Conservation (phyloP, 139 green algal genomes). For the Tetradesmus lagerheimii region DNA sequence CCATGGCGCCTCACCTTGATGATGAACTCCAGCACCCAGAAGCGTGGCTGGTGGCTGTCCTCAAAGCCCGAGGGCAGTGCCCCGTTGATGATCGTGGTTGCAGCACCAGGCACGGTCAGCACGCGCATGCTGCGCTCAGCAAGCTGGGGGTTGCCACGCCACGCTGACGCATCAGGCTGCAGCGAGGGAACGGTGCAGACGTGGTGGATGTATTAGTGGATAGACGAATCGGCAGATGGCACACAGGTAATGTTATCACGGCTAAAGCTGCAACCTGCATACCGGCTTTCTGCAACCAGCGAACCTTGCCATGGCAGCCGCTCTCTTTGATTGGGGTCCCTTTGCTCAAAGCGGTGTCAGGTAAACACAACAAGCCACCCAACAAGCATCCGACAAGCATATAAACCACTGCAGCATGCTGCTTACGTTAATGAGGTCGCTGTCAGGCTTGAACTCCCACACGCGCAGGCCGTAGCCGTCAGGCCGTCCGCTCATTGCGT, state of each 20-base stretch:
- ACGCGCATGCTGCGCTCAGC: conserved; percentile 44
- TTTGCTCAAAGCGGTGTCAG: too few species aligned
- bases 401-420: too few species aligned
- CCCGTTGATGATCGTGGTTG: conserved; percentile 46
- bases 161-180: conserved; percentile 29
- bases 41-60: conserved; percentile 25
- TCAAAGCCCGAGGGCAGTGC: conserved; percentile 39
- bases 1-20: conserved; percentile 10
- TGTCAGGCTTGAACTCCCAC: conserved; percentile 36
- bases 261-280: too few species aligned
- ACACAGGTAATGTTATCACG: too few species aligned
- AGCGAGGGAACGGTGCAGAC: background rate
- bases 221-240: too few species aligned
- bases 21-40: conserved; percentile 50
- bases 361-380: too few species aligned
- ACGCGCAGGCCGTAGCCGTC: conserved; percentile 43
- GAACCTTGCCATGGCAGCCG: too few species aligned
- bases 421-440: conserved; percentile 24
- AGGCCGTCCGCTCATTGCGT: conserved; percentile 37
- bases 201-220: too few species aligned
- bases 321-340: too few species aligned
- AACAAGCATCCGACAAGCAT: too few species aligned
- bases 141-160: background rate
- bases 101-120: conserved; percentile 13
- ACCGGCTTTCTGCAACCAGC: too few species aligned